phyloP scores from a whole-genome alignment of 2,329 filamentous ascomycete species.

The Penicillium sp. region DNA sequence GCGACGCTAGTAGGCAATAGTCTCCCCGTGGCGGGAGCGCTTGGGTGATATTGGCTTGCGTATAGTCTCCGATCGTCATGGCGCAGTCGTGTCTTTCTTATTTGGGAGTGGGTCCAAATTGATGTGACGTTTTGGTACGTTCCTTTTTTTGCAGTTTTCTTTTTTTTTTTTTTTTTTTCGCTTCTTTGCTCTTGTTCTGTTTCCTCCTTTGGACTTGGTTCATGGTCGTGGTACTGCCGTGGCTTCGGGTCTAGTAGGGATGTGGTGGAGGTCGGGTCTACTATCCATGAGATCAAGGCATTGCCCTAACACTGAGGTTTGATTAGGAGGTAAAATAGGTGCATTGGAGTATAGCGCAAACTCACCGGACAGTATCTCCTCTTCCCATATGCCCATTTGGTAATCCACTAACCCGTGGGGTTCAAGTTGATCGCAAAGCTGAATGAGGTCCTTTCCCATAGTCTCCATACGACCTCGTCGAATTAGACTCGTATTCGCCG shows the following conservation, averaged over 20 bases:
- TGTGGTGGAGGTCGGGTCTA: slow-evolving; percentile 22
- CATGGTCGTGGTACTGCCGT: slow-evolving; percentile 21
- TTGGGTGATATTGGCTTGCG: background rate
- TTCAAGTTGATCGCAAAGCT: slow-evolving; percentile 77
- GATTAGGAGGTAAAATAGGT: background rate
- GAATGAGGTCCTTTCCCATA: slow-evolving; percentile 73
- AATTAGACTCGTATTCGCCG: slow-evolving; percentile 55
- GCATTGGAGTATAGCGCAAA: slow-evolving; percentile 14
- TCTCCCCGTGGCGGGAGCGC: slow-evolving; percentile 11
- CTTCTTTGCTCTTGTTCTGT: background rate
- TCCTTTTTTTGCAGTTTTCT: background rate
- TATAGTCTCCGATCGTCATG: slow-evolving; percentile 3
- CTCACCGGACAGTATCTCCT: slow-evolving; percentile 76
- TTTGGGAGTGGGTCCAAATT: background rate
- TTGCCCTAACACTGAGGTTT: slow-evolving; percentile 41
- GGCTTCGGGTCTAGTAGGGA: slow-evolving; percentile 17
- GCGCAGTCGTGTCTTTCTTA: slow-evolving; percentile 1
- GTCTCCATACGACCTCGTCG: slow-evolving; percentile 60
- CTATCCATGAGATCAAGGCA: slow-evolving; percentile 48
- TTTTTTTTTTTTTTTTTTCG: background rate
- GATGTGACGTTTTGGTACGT: background rate
- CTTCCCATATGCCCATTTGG: slow-evolving; percentile 92
- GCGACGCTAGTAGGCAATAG: slow-evolving; percentile 22
- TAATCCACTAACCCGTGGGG: slow-evolving; percentile 93
- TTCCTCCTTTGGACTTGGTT: slow-evolving; percentile 1